Conservation (phyloP, 2,329 filamentous ascomycete genomes). For the Allantophomopsis cytisporea region DNA sequence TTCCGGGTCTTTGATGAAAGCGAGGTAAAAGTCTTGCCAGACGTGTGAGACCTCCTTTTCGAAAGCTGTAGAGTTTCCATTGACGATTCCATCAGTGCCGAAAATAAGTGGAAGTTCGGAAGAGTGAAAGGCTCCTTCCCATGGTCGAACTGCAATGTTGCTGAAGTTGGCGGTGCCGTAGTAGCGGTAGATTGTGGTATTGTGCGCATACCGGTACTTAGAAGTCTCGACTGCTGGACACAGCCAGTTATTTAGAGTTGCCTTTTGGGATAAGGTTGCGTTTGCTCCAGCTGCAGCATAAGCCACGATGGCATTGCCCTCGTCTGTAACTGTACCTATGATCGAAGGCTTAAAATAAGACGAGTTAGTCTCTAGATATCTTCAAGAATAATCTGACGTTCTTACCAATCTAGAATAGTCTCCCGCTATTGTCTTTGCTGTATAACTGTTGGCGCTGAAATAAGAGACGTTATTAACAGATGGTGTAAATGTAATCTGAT, state of each 20-base stretch:
- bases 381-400: no score
- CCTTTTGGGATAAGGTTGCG: no score
- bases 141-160: constrained; percentile 14
- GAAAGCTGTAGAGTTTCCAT: constrained; percentile 47
- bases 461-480: constrained; percentile 12
- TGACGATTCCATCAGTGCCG: not conserved
- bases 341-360: no score
- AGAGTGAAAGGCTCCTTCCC: constrained; percentile 18
- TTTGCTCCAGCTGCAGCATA: no score
- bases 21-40: not conserved
- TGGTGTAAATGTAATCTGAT: constrained; percentile 7
- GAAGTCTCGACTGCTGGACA: constrained; percentile 12
- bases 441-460: constrained; percentile 5
- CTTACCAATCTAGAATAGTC: no score
- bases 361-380: no score
- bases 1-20: not conserved
- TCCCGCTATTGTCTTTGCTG: no score
- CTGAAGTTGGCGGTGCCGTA: constrained; percentile 18
- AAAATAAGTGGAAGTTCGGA: constrained; percentile 18
- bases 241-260: constrained; percentile 7
- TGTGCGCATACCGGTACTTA: constrained; percentile 1
- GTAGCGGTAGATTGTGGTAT: constrained; percentile 14
- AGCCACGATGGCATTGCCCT: no score
- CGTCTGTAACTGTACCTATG: no score
- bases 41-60: constrained; percentile 19